Evolutionary conservation across 2,329 filamentous ascomycete species (phyloP), one percentile per base, ranked within the genome.

Genomic region (Aspergillus brunneoviolaceus): DNA sequence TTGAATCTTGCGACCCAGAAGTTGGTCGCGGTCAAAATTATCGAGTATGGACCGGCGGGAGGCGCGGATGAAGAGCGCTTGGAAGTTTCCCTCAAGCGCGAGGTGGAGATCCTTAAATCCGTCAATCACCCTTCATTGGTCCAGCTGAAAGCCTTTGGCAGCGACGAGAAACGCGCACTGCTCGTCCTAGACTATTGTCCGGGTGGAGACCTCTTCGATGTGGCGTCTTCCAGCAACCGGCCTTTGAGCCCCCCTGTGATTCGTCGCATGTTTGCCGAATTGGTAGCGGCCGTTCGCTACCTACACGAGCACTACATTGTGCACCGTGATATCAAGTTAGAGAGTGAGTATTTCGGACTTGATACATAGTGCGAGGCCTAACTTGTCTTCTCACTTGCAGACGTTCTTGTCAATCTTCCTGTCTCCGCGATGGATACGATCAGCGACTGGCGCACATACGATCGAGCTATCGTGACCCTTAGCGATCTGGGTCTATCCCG

Each of bases 261-360:
- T 52, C 85, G 91, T 65, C 86, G 95, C 55, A 92, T 98, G 59
- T 97, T 97, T 75, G 84, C 93, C 14, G 95, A 99, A 75, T 77
- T 98, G 64, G 88, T 98, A 25, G 88, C 86, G 62, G 95, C 94
- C 0, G 89, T 96, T 39, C 85, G 84, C 60, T 97, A 98, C 78
- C 81, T 99, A 52, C 95, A 99, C 76, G 81, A 86, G 57, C 82
- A 90, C 69, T 88, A 86, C 67, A 96, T 99, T 72, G 94, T 98
- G 57, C 95, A 99, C 74, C 87, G 95, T 61, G 95, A 99, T 76
- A 96, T 99, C 77, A 99, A 99, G 79, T 87, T 99, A 60, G 95
- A 99, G 82, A 99, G 91, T 95, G 84, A 78, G 88, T 82, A 12
- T 33, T n/a, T 2, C n/a, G 33, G 29, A 14, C n/a, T 35, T 49